Evolutionary conservation across 805 yeast genomes (phyloP).

Genomic region (Candida dendrica): DNA sequence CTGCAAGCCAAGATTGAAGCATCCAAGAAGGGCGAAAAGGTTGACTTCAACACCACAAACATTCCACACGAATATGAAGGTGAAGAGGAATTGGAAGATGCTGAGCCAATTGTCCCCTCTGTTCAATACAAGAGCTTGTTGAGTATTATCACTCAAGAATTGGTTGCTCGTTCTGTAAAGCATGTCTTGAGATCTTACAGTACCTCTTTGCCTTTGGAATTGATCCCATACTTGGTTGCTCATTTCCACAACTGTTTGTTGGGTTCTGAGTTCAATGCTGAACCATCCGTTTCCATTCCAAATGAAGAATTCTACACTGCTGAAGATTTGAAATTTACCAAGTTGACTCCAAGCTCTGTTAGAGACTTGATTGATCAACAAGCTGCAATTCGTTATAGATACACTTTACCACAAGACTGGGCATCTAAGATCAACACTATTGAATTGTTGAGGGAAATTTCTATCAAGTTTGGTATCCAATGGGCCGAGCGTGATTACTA

Average conservation of each 20-base stretch:
- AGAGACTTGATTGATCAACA: constrained; percentile 39
- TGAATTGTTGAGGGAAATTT: constrained; percentile 57
- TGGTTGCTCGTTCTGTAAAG: constrained; percentile 74
- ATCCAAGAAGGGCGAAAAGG: constrained; percentile 17
- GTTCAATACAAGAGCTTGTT: constrained; percentile 10
- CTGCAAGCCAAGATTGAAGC: constrained; percentile 17
- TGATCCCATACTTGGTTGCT: constrained; percentile 54
- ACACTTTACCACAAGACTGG: constrained; percentile 46
- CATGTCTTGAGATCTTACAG: constrained; percentile 55
- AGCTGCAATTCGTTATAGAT: constrained; percentile 59
- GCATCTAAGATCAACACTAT: constrained; percentile 27
- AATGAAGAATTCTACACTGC: constrained; percentile 36
- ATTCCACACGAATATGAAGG: constrained; percentile 8
- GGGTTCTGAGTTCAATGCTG: constrained; percentile 39
- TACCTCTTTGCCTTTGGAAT: constrained; percentile 38
- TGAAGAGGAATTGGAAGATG: constrained; percentile 10
- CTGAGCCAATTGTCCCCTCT: constrained; percentile 5
- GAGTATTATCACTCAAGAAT: constrained; percentile 37
- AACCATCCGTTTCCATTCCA: constrained; percentile 35
- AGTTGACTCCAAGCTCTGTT: constrained; percentile 41
- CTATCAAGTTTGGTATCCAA: constrained; percentile 81
- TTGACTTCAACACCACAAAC: constrained; percentile 3
- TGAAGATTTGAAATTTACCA: constrained; percentile 32
- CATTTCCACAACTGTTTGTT: constrained; percentile 68
- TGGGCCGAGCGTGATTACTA: constrained; percentile 44